Conservation (phyloP, 1,139 yeast genomes). For the Arxiozyma slooffiae region DNA sequence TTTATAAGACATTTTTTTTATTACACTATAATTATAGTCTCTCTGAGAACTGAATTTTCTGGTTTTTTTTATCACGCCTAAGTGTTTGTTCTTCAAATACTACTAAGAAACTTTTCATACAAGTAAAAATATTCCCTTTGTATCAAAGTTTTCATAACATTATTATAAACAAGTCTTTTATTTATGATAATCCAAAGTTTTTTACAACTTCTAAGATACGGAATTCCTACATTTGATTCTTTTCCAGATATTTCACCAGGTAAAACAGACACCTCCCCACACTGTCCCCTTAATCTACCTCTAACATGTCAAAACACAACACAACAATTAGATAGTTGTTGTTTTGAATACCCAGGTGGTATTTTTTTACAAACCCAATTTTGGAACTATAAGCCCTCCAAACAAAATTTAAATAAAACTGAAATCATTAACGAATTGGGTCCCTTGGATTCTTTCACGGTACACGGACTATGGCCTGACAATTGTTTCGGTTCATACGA, state of each 20-base stretch:
- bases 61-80: no score
- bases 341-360: constrained; percentile 87
- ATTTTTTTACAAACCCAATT: constrained; percentile 78
- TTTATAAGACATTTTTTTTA: neutral
- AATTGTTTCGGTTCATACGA: constrained; percentile 65
- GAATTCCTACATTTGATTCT: neutral
- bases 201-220: neutral
- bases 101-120: neutral
- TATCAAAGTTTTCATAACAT: neutral
- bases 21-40: neutral
- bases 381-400: constrained; percentile 76
- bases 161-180: no score
- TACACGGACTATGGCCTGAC: constrained; percentile 85
- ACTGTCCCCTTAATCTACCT: constrained; percentile 63
- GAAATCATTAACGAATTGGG: constrained; percentile 47
- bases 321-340: constrained; percentile 50
- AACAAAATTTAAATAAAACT: constrained; percentile 13
- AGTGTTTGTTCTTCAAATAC: neutral
- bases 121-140: no score
- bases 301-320: constrained; percentile 48
- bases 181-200: neutral
- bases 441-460: constrained; percentile 65
- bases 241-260: neutral
- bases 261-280: neutral
- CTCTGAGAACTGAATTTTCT: neutral